Conservation (phyloP, 2,329 filamentous ascomycete species). For the Penicillium sp. region DNA sequence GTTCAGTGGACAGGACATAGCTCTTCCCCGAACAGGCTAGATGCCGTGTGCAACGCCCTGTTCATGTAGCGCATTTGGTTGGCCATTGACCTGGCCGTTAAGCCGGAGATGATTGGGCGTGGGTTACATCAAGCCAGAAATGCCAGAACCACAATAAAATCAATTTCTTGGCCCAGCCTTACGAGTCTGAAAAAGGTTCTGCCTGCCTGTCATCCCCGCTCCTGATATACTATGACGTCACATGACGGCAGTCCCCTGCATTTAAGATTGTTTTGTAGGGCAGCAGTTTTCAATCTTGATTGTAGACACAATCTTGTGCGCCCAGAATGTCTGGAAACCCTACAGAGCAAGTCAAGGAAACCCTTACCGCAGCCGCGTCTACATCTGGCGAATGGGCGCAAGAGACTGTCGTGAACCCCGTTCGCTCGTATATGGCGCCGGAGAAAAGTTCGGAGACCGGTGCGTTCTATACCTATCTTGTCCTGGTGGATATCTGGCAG, state of each 20-base stretch:
- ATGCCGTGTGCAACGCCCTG: neutral
- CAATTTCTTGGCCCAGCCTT: too few relatives aligned
- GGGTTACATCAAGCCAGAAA: neutral
- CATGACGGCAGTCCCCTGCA: neutral
- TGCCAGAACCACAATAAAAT: too few relatives aligned
- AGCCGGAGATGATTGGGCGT: neutral
- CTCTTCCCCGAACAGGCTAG: neutral
- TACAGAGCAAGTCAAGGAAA: constrained; percentile 20
- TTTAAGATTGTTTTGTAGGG: neutral
- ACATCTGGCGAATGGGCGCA: constrained; percentile 20
- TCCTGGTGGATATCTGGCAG: neutral
- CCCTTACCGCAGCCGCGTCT: constrained; percentile 8
- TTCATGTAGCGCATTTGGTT: neutral
- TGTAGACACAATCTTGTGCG: neutral
- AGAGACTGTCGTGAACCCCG: constrained; percentile 17
- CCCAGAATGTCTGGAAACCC: constrained; percentile 18
- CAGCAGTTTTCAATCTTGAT: neutral
- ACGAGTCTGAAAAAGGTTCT: neutral
- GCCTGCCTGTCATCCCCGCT: neutral
- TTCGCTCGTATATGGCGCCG: constrained; percentile 17
- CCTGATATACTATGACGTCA: neutral
- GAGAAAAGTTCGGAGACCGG: constrained; percentile 9
- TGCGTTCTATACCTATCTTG: neutral
- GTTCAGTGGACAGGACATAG: neutral
- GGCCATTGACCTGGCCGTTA: neutral